A percentile compares a stretch with the other conserved stretches of the same genome.
These are phyloP conservation scores for Fraxinus baroniana DNA, from an alignment of 305 asterid species.

Conservation along the genomic window DNA sequence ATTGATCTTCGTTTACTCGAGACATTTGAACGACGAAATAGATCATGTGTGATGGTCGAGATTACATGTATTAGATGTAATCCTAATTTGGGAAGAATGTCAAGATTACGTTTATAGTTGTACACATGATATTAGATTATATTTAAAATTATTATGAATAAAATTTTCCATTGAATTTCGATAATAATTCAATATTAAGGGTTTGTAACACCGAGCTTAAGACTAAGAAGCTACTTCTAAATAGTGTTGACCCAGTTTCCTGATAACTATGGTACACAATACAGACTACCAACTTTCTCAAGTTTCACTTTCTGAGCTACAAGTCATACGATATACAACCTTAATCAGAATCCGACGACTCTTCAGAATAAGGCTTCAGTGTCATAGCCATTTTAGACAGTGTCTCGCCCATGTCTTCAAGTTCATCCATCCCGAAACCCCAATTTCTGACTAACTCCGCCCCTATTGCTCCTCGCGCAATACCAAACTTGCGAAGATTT, in stretches of 20 bases:
- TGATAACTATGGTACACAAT: background rate
- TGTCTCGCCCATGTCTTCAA: conserved; percentile 69
- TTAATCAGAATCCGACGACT: conserved; percentile 74
- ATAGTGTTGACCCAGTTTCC: background rate
- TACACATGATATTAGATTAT: no score
- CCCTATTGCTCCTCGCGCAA: conserved; percentile 69
- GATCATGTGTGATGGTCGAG: background rate
- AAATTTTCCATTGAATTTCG: no score
- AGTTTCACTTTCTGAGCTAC: background rate
- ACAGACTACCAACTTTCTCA: background rate
- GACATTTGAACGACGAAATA: background rate
- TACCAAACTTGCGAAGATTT: conserved; percentile 64
- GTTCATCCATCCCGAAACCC: conserved; percentile 83
- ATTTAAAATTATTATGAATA: no score
- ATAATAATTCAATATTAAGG: background rate
- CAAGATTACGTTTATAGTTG: background rate
- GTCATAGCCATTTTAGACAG: conserved; percentile 60
- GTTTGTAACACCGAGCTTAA: background rate
- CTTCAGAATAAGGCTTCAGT: conserved; percentile 45
- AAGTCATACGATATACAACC: background rate
- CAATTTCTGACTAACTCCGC: conserved; percentile 56
- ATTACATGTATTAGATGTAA: background rate
- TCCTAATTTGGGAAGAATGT: background rate
- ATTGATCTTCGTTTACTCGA: background rate
- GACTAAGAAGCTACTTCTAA: background rate